Percentiles rank a stretch among this genome's conserved stretches.
Evolutionary conservation across 2,329 filamentous ascomycete genomes (phyloP).

Genomic region (Furcasterigmium furcatum): DNA sequence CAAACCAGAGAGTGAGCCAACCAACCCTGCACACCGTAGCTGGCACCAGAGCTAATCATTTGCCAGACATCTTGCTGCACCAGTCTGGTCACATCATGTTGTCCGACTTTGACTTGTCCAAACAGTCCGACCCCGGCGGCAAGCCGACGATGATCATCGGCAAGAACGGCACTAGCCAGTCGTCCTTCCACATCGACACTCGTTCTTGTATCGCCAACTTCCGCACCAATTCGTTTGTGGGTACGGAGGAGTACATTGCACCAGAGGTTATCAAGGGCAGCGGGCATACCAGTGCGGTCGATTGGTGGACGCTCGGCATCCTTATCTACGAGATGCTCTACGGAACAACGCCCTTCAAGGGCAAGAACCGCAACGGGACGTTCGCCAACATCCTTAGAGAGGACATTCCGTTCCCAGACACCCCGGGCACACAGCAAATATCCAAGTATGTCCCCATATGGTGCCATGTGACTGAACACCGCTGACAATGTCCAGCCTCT

Average conservation of each 20-base stretch:
- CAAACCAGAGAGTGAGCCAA: slow-evolving; percentile 87
- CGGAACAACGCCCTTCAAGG: slow-evolving; percentile 98
- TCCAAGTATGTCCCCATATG: slow-evolving; percentile 71
- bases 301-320: slow-evolving; percentile 99
- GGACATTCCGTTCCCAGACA: slow-evolving; percentile 93
- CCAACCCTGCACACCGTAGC: neutral
- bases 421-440: slow-evolving; percentile 76
- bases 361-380: slow-evolving; percentile 96
- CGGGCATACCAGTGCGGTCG: slow-evolving; percentile 95
- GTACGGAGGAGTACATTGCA: slow-evolving; percentile 98
- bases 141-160: slow-evolving; percentile 97
- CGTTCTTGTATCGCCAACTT: slow-evolving; percentile 98
- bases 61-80: slow-evolving; percentile 88
- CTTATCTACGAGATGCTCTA: slow-evolving; percentile 99
- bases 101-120: slow-evolving; percentile 97
- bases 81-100: slow-evolving; percentile 99
- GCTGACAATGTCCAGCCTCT: slow-evolving; percentile 58
- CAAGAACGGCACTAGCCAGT: slow-evolving; percentile 81
- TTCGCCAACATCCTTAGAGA: slow-evolving; percentile 97
- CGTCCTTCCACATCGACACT: slow-evolving; percentile 93
- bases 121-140: slow-evolving; percentile 93
- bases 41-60: neutral
- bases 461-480: neutral
- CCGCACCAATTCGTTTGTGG: slow-evolving; percentile 96
- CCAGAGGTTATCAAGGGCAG: slow-evolving; percentile 99